Evolutionary conservation across 2,329 filamentous ascomycete species (phyloP), one percentile per base, ranked within the genome.

Genomic region (Fusarium paranaense): DNA sequence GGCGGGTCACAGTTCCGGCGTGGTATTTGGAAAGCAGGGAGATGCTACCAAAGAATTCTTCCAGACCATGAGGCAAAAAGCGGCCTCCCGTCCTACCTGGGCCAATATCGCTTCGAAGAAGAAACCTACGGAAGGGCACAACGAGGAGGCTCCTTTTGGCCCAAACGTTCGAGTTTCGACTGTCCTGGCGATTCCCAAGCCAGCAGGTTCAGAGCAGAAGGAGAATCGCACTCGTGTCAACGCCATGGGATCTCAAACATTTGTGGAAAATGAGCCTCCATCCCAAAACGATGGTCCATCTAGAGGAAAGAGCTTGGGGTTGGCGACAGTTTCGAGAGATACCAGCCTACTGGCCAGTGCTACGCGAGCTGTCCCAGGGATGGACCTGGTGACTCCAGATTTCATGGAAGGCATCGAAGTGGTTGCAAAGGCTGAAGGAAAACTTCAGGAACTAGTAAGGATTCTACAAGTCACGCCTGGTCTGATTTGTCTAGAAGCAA

Each of bases 401-500:
- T 60, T 58, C 1, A 42, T 27, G 2, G 62, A 64, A 1, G 54
- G 59, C n/a, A 32, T 27, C 10, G 66, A 71, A 35, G 54, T 76
- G 18, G 16, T 77, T 6, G 52, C 59, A 8, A 25, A 70, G 18
- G 45, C 70, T 11, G 67, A 78, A 61, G 33, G 6, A 11, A 57
- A 65, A 62, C 38, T 73, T 7, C 65, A 58, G 8, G 57, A 71
- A 2, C 33, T 79, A 20, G 50, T 77, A 3, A 60, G 64, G 8
- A 33, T 78, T 8, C 52, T 82, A 18, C 72, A 76, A 56, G 38
- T 75, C 9, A 69, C 67, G 0, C 78, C 81, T 8, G 81, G 81
- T 2, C 59, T 63, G 9, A 38, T 81, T 16, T 71, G 66, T 7
- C 47, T 82, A 10, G 69, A 77, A 42, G 65, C 78, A 33, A 71